phyloP scores from a whole-genome alignment of 371 early-diverging fungal species.

The Dinochytrium kinnereticum region DNA sequence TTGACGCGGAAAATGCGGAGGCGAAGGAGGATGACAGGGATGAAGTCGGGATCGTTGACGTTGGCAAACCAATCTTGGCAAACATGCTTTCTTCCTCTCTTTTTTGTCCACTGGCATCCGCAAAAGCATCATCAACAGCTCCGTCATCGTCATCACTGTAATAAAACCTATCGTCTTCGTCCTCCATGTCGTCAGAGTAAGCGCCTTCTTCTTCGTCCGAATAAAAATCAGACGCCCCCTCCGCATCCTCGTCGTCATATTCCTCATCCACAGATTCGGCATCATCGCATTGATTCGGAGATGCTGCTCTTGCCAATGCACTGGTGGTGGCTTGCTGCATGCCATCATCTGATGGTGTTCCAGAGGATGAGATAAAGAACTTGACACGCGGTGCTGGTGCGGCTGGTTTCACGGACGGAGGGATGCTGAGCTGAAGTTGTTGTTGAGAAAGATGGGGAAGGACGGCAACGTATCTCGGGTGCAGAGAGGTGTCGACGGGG shows the following conservation, averaged over 20 bases:
- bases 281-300: background rate
- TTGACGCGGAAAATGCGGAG: background rate
- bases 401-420: background rate
- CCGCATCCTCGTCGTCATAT: background rate
- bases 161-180: background rate
- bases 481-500: background rate
- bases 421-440: background rate
- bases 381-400: background rate
- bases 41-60: background rate
- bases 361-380: background rate
- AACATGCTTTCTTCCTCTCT: background rate
- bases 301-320: background rate
- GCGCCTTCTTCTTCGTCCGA: background rate
- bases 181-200: background rate
- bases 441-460: background rate
- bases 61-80: background rate
- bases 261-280: background rate
- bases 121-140: background rate
- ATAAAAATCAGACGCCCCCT: background rate
- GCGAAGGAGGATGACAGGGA: background rate
- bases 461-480: conserved; percentile 3
- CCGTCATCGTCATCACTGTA: background rate
- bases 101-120: background rate
- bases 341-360: background rate
- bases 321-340: conserved; percentile 5